Evolutionary conservation across 2,329 filamentous ascomycete species (phyloP), one percentile per base, ranked within the genome.

Genomic region (Hymenoscyphus fructigenus): DNA sequence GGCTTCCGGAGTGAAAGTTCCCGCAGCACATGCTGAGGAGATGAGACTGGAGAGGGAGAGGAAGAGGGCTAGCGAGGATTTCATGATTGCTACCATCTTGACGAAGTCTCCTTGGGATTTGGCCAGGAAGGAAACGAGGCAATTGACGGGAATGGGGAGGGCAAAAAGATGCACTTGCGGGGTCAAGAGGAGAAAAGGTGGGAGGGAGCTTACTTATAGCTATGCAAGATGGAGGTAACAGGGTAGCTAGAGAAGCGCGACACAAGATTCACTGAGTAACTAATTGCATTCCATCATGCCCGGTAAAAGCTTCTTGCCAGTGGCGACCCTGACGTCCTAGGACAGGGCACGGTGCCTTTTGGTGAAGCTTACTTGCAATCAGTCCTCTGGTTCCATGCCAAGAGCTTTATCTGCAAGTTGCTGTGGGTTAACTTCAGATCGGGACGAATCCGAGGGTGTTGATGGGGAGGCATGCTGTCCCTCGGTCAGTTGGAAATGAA

Each of bases 1-100:
- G 71, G 91, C 89, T 80, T 91, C 85, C 5, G 90, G 89, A 9
- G 89, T 91, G 78, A 92, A 60, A 47, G 17, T 66, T 57, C 36
- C 62, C 26, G 60, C 65, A 66, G 62, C 23, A 60, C 12, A 53
- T 56, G 60, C 64, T 70, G 64, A 17, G 38, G 66, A 5, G 28
- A 62, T 38, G 55, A 68, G 55, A 29, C 55, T 59, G 26, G 66
- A 66, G 34, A 65, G 56, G 5, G 61, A 14, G 10, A 38, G n/a
- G 32, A 53, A 60, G 29, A 63, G 38, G 6, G 60, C 62, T 17
- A 63, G 3, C 10, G 64, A 57, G 17, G 60, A 63, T 36, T 44
- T 34, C 60, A 65, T 65, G 38, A 61, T 58, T 60, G 60, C 64
- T 23, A 65, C 60, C 61, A 63, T 63, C 36, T 50, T 60, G 28